These are phyloP conservation scores for Umbelopsis ramanniana DNA, from an alignment of 192 early-diverging fungal genomes.

Conservation along the genomic window DNA sequence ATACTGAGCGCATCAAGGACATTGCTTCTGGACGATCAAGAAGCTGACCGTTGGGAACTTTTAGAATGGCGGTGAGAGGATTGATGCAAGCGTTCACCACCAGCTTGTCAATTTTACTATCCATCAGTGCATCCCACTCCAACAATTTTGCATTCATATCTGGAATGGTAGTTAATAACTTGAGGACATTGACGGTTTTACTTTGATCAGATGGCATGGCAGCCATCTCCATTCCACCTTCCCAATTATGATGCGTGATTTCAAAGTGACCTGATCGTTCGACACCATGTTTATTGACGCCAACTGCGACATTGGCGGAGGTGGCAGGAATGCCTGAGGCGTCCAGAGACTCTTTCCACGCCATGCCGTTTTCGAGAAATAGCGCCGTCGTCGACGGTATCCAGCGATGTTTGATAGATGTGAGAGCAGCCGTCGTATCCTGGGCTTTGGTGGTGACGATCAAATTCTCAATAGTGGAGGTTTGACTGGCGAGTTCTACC, in stretches of 20 bases:
- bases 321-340: conserved; percentile 20
- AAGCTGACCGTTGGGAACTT: conserved; percentile 59
- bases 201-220: not conserved
- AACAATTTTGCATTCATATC: conserved; percentile 33
- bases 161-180: conserved; percentile 18
- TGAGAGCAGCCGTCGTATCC: conserved; percentile 53
- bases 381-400: conserved; percentile 48
- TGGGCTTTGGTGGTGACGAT: conserved; percentile 69
- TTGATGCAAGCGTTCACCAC: conserved; percentile 71
- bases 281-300: conserved; percentile 35
- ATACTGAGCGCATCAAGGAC: conserved; percentile 24
- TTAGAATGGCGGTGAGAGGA: conserved; percentile 62
- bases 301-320: conserved; percentile 20
- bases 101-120: conserved; percentile 57
- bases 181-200: not conserved
- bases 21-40: conserved; percentile 25
- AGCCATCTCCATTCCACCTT: conserved; percentile 4
- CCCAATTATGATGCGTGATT: conserved; percentile 28
- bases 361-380: conserved; percentile 71
- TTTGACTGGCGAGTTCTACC: not conserved
- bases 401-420: conserved; percentile 47
- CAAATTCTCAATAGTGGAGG: conserved; percentile 46
- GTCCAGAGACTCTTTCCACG: conserved; percentile 51
- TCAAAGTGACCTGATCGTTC: conserved; percentile 31
- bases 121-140: conserved; percentile 50